Conservation (phyloP, 306 rosid genomes). For the Spatholobus suberectus region DNA sequence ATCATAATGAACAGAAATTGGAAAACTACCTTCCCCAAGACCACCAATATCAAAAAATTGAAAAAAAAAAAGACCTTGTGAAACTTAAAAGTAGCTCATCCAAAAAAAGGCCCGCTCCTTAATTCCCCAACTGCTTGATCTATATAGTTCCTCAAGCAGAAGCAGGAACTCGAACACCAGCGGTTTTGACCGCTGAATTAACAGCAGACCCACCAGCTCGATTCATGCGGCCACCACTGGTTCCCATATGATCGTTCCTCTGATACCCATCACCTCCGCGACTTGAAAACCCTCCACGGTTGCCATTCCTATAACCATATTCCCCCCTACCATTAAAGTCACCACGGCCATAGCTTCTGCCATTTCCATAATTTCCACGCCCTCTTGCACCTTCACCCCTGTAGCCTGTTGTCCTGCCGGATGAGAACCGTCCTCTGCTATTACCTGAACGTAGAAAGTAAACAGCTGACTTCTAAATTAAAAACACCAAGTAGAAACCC, state of each 20-base stretch:
- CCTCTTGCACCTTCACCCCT: conserved; percentile 80
- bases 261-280: conserved; percentile 74
- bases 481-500: not conserved
- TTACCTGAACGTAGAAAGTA: conserved; percentile 57
- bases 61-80: conserved; percentile 37
- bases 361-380: conserved; percentile 74
- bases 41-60: conserved; percentile 29
- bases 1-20: conserved; percentile 41
- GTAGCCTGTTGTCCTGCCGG: conserved; percentile 66
- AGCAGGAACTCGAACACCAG: conserved; percentile 62
- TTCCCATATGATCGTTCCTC: conserved; percentile 57
- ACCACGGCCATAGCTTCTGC: conserved; percentile 69
- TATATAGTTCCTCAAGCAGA: conserved; percentile 57
- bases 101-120: conserved; percentile 35
- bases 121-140: conserved; percentile 35
- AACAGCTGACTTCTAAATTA: not conserved
- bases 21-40: conserved; percentile 46
- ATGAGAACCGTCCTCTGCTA: conserved; percentile 59
- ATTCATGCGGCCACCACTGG: conserved; percentile 56
- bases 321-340: conserved; percentile 63
- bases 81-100: conserved; percentile 43
- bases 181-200: conserved; percentile 50
- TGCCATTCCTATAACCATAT: conserved; percentile 64
- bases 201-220: conserved; percentile 58
- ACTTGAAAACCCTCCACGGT: conserved; percentile 55